phyloP scores from a whole-genome alignment of 495 filamentous ascomycete genomes.

The Lophiostoma macrostomum region DNA sequence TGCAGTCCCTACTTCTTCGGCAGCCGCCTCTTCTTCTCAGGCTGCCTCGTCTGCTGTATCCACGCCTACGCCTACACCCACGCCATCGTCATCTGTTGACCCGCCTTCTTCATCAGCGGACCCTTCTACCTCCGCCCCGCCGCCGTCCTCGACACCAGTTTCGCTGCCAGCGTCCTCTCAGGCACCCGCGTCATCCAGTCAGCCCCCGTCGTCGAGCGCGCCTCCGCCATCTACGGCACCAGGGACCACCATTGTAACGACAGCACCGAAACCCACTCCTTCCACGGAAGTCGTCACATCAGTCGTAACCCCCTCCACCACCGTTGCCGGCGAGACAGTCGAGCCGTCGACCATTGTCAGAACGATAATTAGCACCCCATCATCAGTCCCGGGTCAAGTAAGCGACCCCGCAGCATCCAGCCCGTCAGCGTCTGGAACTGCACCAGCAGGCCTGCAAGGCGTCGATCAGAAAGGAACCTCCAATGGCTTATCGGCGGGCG shows the following conservation, averaged over 20 bases:
- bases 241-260: slow-evolving; percentile 27
- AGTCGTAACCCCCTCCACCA: slow-evolving; percentile 29
- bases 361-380: background rate
- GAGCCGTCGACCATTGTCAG: slow-evolving; percentile 25
- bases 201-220: background rate
- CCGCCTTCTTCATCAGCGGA: background rate
- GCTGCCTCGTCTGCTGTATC: background rate
- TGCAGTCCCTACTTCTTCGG: slow-evolving; percentile 5
- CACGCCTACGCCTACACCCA: too few relatives aligned
- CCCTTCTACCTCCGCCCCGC: background rate
- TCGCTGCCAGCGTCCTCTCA: slow-evolving; percentile 2
- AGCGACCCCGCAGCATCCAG: too few relatives aligned
- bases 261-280: slow-evolving; percentile 34
- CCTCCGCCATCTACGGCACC: slow-evolving; percentile 8
- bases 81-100: slow-evolving; percentile 1
- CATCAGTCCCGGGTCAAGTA: too few relatives aligned
- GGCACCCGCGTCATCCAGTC: slow-evolving; percentile 9
- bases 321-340: slow-evolving; percentile 24
- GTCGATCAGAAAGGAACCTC: background rate
- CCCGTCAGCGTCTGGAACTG: too few relatives aligned
- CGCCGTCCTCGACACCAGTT: slow-evolving; percentile 6
- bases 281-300: slow-evolving; percentile 38
- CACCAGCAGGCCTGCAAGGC: slow-evolving; percentile 6
- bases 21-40: slow-evolving; percentile 1
- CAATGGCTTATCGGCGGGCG: slow-evolving; percentile 55